These are phyloP conservation scores for Auriscalpium vulgare DNA, from an alignment of 768 basidiomycete species.

Conservation along the genomic window DNA sequence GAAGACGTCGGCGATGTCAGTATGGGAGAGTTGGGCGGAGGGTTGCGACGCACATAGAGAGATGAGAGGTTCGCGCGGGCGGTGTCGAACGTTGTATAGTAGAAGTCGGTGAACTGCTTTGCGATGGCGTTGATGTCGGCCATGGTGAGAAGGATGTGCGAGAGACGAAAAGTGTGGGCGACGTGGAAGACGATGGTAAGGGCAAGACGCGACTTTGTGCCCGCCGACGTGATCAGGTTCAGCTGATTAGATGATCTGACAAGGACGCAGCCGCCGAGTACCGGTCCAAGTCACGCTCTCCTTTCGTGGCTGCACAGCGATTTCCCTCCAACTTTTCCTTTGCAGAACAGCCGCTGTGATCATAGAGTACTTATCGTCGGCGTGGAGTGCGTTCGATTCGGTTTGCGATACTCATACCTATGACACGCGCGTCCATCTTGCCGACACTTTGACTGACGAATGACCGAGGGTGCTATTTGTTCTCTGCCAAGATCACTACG, in stretches of 20 bases:
- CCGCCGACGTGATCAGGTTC: too few species aligned
- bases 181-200: constrained; percentile 10
- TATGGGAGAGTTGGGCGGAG: constrained; percentile 21
- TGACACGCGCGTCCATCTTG: too few species aligned
- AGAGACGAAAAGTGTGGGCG: constrained; percentile 12
- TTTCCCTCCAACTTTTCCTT: too few species aligned
- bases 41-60: constrained; percentile 67
- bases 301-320: too few species aligned
- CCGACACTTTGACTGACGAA: too few species aligned
- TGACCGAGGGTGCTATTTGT: too few species aligned
- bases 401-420: too few species aligned
- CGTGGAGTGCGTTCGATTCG: too few species aligned
- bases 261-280: not conserved
- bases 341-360: too few species aligned
- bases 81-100: constrained; percentile 73
- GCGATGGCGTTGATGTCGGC: constrained; percentile 71
- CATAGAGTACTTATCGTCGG: too few species aligned
- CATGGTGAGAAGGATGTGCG: constrained; percentile 33
- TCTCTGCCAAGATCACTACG: too few species aligned
- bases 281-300: too few species aligned
- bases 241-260: not conserved
- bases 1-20: not conserved
- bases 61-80: constrained; percentile 44
- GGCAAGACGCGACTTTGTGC: not conserved
- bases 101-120: constrained; percentile 72